Base-by-base conservation (phyloP, 2,329 filamentous ascomycete genomes). In the Mycosphaerella arachidis region DNA sequence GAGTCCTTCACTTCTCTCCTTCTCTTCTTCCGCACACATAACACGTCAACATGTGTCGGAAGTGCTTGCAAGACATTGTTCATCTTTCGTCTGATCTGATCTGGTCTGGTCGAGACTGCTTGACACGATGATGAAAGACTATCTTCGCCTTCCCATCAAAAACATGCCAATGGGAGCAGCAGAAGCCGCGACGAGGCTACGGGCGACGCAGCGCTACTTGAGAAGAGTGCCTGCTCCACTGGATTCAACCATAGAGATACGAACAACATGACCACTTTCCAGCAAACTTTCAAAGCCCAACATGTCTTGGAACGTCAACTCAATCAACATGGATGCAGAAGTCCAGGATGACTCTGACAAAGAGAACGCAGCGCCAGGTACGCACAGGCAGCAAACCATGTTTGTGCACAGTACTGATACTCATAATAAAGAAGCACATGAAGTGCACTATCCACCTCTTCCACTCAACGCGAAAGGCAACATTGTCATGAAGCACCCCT, bases 381-480 rank as follows among this genome's bases (percentile, higher is more conserved):
- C 2, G 18, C 1, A 5, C 16, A n/a, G n/a, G 1, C 12, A 43
- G 40, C 40, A 43, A 43, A 43, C 40, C n/a, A n/a, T 43, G 9
- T n/a, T 30, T 30, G 29, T 31, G 13, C 9, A 16, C 33, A 24
- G 1, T 7, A 52, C 51, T 53, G 40, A 37, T 10, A 7, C 3
- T 6, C 31, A 37, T 29, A 7, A 37, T 29, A 7, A 24, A 53
- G 51, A 10, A 33, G n/a, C 6, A 24, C 24, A 24, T 27, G 43
- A 56, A 37, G 43, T 27, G 6, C 54, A 33, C 40, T 48, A 18
- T 30, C 53, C 53, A 27, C 51, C 50, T n/a, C 50, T 54, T 9
- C 52, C 56, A 10, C 8, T 50, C 40, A 58, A 54, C 56, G 13
- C 27, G 16, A 55, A 58, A 29, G 50, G 56, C 50, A 58, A 50